These are phyloP conservation scores for Xanthoconium separans DNA, from an alignment of 1,284 basidiomycete species.

Conservation along the genomic window DNA sequence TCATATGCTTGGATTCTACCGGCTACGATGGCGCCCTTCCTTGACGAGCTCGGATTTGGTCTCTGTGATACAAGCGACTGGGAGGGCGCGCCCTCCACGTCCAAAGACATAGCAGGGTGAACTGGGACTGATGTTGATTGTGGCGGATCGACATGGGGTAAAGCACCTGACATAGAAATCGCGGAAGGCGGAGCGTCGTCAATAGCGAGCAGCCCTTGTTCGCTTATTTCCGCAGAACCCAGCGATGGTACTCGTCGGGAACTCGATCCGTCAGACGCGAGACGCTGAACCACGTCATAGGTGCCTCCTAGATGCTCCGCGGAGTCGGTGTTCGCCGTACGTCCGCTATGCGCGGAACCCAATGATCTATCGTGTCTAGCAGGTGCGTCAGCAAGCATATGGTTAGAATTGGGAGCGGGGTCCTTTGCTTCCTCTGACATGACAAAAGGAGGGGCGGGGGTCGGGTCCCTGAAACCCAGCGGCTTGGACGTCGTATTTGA, in stretches of 20 bases:
- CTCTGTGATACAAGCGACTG: not conserved
- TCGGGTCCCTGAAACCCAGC: constrained; percentile 69
- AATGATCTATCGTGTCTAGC: constrained; percentile 45
- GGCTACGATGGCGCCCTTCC: constrained; percentile 26
- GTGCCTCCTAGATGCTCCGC: constrained; percentile 62
- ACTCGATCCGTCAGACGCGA: constrained; percentile 38
- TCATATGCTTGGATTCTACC: constrained; percentile 43
- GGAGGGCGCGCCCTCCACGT: constrained; percentile 2
- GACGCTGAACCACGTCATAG: constrained; percentile 67
- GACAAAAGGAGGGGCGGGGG: constrained; percentile 59
- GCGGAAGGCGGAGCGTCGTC: constrained; percentile 10
- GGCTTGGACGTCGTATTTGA: constrained; percentile 45
- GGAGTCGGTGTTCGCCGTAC: constrained; percentile 62
- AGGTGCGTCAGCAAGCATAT: constrained; percentile 12
- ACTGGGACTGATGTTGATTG: constrained; percentile 1
- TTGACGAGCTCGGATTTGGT: not conserved
- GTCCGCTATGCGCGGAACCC: constrained; percentile 48
- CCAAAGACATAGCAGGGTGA: not conserved
- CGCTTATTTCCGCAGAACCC: constrained; percentile 26
- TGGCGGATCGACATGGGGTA: constrained; percentile 16
- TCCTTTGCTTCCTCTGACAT: constrained; percentile 53
- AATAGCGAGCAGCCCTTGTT: constrained; percentile 16
- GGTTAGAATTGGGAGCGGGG: constrained; percentile 32
- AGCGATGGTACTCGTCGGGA: constrained; percentile 24
- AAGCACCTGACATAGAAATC: constrained; percentile 9